Base-by-base conservation (phyloP, 805 yeast species). In the Yamadazyma paraphyllophila region DNA sequence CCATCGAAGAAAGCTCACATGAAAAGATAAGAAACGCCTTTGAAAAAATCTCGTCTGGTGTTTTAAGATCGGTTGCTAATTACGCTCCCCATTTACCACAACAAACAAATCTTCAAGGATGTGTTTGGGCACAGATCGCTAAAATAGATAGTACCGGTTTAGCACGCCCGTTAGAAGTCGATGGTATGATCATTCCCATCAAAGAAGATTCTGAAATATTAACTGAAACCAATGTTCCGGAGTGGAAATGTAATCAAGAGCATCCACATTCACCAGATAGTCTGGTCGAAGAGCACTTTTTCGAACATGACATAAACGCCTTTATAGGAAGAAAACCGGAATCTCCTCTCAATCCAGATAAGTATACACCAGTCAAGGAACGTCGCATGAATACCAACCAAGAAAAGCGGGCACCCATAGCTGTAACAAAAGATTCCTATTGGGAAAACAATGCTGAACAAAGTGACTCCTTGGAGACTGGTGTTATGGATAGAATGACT, bases 11-110 rank as follows among this genome's bases (percentile, higher is more conserved):
- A 14, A 49, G 53, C 3, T 43, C 53, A 2, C 39, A 46, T 44
- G 53, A 49, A 30, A 20, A 38, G 31, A 49, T 49, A 7, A 37
- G 53, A 34, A 49, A 44, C 36, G 53, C 53, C 24, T 49, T 49
- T 41, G 53, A 49, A 41, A 43, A 39, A 38, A 46, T 49, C 9
- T 49, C 53, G 9, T 49, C 53, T 2, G 44, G 39, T 33, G 48
- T 49, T 2, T 39, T 49, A 34, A 48, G 40, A 25, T 30, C 44
- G 6, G 35, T 49, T 26, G 41, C 49, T 9, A 43, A 40, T 25
- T 43, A 39, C 8, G 41, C 50, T 5, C 45, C 50, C 5, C 26
- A 39, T 13, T 25, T 45, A 35, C 46, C 46, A 4, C 45, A 35
- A 24, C 44, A 41, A 2, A 10, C 40, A 3, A 33, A 20, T 26